These are phyloP conservation scores for Wickerhamomyces queroliae DNA, from an alignment of 805 yeast genomes.

Conservation along the genomic window DNA sequence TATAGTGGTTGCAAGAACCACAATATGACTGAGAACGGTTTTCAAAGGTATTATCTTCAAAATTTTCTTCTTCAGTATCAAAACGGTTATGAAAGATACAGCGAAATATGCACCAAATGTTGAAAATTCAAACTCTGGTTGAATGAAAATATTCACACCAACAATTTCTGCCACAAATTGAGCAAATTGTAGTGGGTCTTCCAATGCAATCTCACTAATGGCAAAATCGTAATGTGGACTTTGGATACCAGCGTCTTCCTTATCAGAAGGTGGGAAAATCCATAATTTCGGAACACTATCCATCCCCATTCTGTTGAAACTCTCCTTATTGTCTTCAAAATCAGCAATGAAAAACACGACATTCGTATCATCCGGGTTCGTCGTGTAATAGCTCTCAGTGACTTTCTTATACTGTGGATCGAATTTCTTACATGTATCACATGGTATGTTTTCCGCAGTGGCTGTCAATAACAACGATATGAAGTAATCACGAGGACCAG, in stretches of 20 bases:
- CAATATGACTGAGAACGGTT: constrained; percentile 23
- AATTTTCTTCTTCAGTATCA: constrained; percentile 43
- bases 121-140: constrained; percentile 34
- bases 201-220: constrained; percentile 22
- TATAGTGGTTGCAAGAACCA: constrained; percentile 35
- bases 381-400: constrained; percentile 35
- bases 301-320: constrained; percentile 37
- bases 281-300: constrained; percentile 60
- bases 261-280: constrained; percentile 49
- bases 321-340: constrained; percentile 34
- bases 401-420: constrained; percentile 36
- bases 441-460: constrained; percentile 32
- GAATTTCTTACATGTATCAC: constrained; percentile 42
- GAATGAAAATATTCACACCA: constrained; percentile 36
- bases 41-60: constrained; percentile 24
- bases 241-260: constrained; percentile 17
- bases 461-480: constrained; percentile 51
- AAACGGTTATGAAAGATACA: constrained; percentile 37
- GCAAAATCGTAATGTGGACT: constrained; percentile 31
- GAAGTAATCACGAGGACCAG: constrained; percentile 47
- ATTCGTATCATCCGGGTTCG: constrained; percentile 34
- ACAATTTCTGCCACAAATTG: constrained; percentile 43
- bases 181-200: constrained; percentile 44
- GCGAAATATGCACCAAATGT: constrained; percentile 42
- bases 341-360: constrained; percentile 49